Conservation (phyloP, 352 stramenopile species). For the Aphanomyces cochlioides region DNA sequence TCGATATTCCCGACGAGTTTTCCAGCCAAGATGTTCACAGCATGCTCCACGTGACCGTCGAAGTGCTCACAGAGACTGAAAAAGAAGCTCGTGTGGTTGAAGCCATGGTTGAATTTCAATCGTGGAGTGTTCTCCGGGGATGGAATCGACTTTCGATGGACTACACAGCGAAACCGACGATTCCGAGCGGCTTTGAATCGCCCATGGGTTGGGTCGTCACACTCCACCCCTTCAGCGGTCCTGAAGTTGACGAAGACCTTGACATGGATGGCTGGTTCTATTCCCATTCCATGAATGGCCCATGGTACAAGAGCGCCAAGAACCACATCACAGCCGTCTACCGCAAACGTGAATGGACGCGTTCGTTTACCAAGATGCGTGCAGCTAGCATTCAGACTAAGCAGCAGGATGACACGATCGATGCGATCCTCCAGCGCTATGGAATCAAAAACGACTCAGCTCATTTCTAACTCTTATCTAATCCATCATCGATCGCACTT, state of each 20-base stretch:
- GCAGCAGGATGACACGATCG: conserved; percentile 17
- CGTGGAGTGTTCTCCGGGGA: conserved; percentile 43
- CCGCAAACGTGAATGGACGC: conserved; percentile 21
- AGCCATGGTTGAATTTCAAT: conserved; percentile 64
- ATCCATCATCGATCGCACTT: background rate
- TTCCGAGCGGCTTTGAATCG: conserved; percentile 53
- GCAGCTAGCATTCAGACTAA: background rate
- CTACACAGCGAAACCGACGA: conserved; percentile 52
- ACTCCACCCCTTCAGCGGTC: conserved; percentile 45
- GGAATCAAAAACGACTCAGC: conserved; percentile 1
- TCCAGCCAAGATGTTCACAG: conserved; percentile 36
- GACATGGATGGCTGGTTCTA: conserved; percentile 59
- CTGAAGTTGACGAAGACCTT: conserved; percentile 51
- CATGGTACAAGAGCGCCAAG: conserved; percentile 39
- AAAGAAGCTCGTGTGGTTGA: conserved; percentile 53
- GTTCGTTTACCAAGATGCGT: conserved; percentile 3
- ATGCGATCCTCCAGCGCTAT: conserved; percentile 18
- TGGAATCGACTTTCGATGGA: conserved; percentile 52
- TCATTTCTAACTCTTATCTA: background rate
- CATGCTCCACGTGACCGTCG: conserved; percentile 21
- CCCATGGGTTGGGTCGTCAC: conserved; percentile 62
- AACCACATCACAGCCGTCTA: conserved; percentile 16
- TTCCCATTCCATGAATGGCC: conserved; percentile 55
- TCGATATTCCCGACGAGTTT: conserved; percentile 48
- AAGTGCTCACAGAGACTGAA: conserved; percentile 42